Percentiles rank a stretch among this genome's conserved stretches.
Conservation (phyloP, 192 early-diverging fungal species). For the Phycomyces blakesleeanus region DNA sequence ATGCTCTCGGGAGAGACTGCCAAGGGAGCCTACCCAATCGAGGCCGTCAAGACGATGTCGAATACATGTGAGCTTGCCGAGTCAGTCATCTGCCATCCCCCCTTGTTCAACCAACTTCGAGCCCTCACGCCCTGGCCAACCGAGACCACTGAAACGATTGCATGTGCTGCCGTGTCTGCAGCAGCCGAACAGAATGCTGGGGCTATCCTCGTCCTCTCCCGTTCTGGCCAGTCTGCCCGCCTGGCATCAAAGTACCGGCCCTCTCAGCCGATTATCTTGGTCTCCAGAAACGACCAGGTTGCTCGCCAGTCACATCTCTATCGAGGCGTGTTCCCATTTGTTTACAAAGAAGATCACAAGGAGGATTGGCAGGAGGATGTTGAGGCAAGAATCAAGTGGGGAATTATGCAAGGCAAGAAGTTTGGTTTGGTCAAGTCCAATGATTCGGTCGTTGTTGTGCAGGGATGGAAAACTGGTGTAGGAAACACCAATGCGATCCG, state of each 20-base stretch:
- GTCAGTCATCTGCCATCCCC: slow-evolving; percentile 84
- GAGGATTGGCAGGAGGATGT: slow-evolving; percentile 60
- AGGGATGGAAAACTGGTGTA: slow-evolving; percentile 80
- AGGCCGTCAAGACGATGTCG: slow-evolving; percentile 76
- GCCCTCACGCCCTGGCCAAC: slow-evolving; percentile 71
- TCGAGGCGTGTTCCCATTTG: slow-evolving; percentile 70
- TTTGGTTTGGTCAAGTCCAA: slow-evolving; percentile 60
- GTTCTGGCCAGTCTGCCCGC: slow-evolving; percentile 79
- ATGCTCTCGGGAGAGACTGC: slow-evolving; percentile 97
- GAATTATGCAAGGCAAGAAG: slow-evolving; percentile 63
- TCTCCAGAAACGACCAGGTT: slow-evolving; percentile 66
- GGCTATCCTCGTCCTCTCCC: slow-evolving; percentile 82
- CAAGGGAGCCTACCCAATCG: slow-evolving; percentile 81
- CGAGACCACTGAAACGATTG: slow-evolving; percentile 81
- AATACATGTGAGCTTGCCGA: slow-evolving; percentile 76
- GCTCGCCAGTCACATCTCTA: slow-evolving; percentile 69
- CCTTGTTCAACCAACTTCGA: slow-evolving; percentile 82
- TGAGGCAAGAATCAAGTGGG: slow-evolving; percentile 67
- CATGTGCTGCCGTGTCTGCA: slow-evolving; percentile 79
- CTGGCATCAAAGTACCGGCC: slow-evolving; percentile 89
- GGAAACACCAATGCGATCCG: slow-evolving; percentile 85
- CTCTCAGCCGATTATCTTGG: slow-evolving; percentile 79
- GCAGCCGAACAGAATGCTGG: slow-evolving; percentile 74
- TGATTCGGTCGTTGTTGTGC: slow-evolving; percentile 73
- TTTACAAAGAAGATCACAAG: slow-evolving; percentile 41